Conservation (phyloP, 2,329 filamentous ascomycete genomes). For the Aspergillus pseudoviridinutans region DNA sequence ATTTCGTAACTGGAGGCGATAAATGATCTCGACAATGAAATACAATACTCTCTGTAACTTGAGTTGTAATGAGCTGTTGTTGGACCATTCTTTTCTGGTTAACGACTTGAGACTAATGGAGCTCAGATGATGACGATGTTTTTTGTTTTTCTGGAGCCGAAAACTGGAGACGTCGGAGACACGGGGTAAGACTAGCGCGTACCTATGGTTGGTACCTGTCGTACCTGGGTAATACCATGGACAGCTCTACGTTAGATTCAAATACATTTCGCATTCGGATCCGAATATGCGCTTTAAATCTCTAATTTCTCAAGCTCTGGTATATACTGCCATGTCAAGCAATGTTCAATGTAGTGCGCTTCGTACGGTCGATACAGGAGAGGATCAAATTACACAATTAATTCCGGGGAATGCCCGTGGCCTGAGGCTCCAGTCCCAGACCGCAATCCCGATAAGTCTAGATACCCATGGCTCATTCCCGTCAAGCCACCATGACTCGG, state of each 20-base stretch:
- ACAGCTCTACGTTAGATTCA: not conserved
- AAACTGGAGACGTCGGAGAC: not conserved
- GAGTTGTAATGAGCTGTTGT: not conserved
- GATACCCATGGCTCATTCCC: not conserved
- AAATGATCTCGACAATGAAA: no score
- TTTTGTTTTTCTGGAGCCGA: not conserved
- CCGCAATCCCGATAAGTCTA: not conserved
- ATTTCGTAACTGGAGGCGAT: no score
- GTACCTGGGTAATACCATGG: not conserved
- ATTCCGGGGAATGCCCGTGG: not conserved
- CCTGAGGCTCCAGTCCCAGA: not conserved
- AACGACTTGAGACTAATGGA: not conserved
- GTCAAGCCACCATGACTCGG: not conserved
- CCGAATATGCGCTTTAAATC: not conserved
- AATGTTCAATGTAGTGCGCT: not conserved
- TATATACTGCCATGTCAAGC: not conserved
- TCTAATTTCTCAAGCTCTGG: not conserved
- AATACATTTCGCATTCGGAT: not conserved
- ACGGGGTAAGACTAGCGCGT: not conserved
- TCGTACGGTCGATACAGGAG: not conserved
- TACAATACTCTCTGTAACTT: not conserved
- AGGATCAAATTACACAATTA: not conserved
- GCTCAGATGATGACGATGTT: not conserved
- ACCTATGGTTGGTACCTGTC: not conserved
- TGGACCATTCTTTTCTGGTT: not conserved